Conservation (phyloP, 306 rosid species). For the Begonia loranthoides region DNA sequence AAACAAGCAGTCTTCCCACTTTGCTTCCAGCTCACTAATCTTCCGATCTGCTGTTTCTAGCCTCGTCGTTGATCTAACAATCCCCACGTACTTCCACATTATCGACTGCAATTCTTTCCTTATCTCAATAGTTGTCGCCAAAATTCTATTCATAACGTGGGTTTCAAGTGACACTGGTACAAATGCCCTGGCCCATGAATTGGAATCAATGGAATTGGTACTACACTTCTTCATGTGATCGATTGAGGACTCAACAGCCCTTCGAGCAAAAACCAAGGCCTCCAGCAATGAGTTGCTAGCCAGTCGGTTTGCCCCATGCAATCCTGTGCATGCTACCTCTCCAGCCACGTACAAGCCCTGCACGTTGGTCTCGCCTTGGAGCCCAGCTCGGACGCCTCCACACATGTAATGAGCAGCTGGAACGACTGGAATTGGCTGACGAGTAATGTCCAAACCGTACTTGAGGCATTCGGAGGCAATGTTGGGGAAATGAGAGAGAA, state of each 20-base stretch:
- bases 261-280: constrained; percentile 85
- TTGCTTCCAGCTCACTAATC: constrained; percentile 51
- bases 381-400: constrained; percentile 92
- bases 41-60: constrained; percentile 57
- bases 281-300: constrained; percentile 97
- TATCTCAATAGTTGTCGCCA: constrained; percentile 29
- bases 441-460: constrained; percentile 72
- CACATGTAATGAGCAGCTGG: constrained; percentile 99
- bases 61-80: constrained; percentile 67
- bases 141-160: constrained; percentile 21
- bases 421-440: constrained; percentile 69
- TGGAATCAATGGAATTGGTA: constrained; percentile 34
- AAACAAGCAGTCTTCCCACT: constrained; percentile 71
- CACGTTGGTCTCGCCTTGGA: constrained; percentile 81
- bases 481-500: constrained; percentile 71
- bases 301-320: constrained; percentile 93
- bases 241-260: constrained; percentile 83
- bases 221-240: constrained; percentile 55
- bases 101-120: constrained; percentile 58
- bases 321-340: constrained; percentile 94
- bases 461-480: constrained; percentile 66
- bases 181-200: constrained; percentile 48
- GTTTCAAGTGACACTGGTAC: constrained; percentile 37
- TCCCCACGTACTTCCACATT: constrained; percentile 85
- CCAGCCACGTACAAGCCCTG: constrained; percentile 78